These are phyloP conservation scores for Boletellus ananiceps DNA, from an alignment of 768 basidiomycete species.

Conservation along the genomic window DNA sequence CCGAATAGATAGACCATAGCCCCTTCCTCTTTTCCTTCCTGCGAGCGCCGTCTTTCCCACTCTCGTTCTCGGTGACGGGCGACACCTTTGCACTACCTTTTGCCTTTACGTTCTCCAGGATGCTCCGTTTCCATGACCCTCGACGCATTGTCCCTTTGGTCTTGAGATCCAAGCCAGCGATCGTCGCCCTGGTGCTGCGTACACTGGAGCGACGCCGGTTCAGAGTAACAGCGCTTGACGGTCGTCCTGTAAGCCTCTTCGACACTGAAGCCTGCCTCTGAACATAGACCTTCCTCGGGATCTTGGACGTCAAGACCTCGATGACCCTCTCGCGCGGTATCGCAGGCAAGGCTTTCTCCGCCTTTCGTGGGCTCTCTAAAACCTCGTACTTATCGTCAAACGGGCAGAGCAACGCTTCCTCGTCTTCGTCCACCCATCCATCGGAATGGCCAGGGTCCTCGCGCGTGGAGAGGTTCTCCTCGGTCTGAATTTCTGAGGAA, in stretches of 20 bases:
- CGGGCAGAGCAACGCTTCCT: slow-evolving; percentile 19
- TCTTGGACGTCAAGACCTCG: slow-evolving; percentile 14
- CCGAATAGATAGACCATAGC: slow-evolving; percentile 28
- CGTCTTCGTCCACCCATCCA: slow-evolving; percentile 27
- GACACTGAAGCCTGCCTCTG: slow-evolving; percentile 14
- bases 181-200: slow-evolving; percentile 13
- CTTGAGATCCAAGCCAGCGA: background rate
- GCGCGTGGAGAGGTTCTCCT: slow-evolving; percentile 2
- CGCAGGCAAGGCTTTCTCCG: slow-evolving; percentile 15
- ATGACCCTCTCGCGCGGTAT: slow-evolving; percentile 2
- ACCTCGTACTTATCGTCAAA: slow-evolving; percentile 24
- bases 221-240: slow-evolving; percentile 2
- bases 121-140: slow-evolving; percentile 25
- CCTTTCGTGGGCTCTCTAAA: background rate
- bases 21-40: slow-evolving; percentile 24
- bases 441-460: slow-evolving; percentile 10
- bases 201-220: slow-evolving; percentile 13
- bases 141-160: slow-evolving; percentile 23
- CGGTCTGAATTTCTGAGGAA: slow-evolving; percentile 11
- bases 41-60: background rate
- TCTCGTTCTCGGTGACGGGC: slow-evolving; percentile 13
- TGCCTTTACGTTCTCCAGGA: slow-evolving; percentile 14
- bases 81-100: slow-evolving; percentile 10
- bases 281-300: slow-evolving; percentile 18
- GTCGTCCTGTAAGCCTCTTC: slow-evolving; percentile 5